Evolutionary conservation across 2,329 filamentous ascomycete species (phyloP).

Genomic region (Cladosporium oxysporum): DNA sequence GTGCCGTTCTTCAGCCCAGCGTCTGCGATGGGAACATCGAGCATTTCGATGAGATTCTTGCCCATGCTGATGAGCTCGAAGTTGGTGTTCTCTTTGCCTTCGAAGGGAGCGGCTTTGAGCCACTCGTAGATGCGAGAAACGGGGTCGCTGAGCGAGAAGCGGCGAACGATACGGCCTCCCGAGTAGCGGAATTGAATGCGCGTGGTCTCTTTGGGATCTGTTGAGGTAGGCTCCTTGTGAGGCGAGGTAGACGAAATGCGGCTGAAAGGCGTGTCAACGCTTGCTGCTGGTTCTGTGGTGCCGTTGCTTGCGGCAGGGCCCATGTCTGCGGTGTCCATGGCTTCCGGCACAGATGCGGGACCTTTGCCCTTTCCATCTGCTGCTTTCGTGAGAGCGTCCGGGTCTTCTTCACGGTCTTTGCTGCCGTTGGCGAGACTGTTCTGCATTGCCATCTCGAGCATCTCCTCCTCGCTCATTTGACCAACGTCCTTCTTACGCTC

Average conservation of each 20-base stretch:
- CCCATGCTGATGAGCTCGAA: conserved; percentile 92
- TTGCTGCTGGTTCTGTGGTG: conserved; percentile 22
- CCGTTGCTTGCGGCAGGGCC: conserved; percentile 22
- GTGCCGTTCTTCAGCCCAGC: conserved; percentile 89
- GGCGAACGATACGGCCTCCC: conserved; percentile 78
- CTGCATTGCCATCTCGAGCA: conserved; percentile 89
- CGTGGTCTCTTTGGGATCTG: conserved; percentile 69
- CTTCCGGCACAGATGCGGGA: conserved; percentile 22
- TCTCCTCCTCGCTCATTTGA: conserved; percentile 94
- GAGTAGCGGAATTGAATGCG: conserved; percentile 92
- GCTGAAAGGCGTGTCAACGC: conserved; percentile 56
- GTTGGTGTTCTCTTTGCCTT: conserved; percentile 72
- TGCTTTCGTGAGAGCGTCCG: conserved; percentile 77
- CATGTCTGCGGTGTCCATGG: conserved; percentile 35
- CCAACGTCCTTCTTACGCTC: conserved; percentile 71
- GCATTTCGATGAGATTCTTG: conserved; percentile 74
- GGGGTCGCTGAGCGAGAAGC: conserved; percentile 75
- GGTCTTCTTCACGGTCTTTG: conserved; percentile 67
- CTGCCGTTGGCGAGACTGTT: conserved; percentile 72
- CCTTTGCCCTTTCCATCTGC: conserved; percentile 39
- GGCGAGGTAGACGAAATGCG: conserved; percentile 70
- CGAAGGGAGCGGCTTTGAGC: conserved; percentile 85
- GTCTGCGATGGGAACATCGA: conserved; percentile 73
- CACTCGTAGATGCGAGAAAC: conserved; percentile 91
- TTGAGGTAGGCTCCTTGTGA: conserved; percentile 72